phyloP scores from a whole-genome alignment of 2,329 filamentous ascomycete genomes.

The Fusarium sp. region DNA sequence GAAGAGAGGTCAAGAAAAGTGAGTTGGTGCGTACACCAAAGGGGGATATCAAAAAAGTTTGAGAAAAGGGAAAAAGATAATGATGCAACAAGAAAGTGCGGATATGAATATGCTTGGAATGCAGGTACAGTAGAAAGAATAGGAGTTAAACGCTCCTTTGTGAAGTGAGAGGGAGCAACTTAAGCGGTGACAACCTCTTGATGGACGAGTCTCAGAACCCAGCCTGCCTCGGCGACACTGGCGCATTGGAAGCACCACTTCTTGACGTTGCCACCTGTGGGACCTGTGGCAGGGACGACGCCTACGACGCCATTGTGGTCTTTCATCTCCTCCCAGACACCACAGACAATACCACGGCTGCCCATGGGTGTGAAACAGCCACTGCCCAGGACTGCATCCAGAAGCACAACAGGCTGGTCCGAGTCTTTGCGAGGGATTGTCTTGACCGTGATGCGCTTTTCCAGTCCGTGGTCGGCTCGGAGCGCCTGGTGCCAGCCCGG shows the following conservation, averaged over 20 bases:
- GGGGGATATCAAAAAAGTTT: conserved; percentile 42
- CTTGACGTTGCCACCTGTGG: conserved; percentile 65
- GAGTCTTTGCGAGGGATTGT: conserved; percentile 74
- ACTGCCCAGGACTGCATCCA: conserved; percentile 88
- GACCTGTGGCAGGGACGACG: conserved; percentile 62
- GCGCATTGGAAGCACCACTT: conserved; percentile 74
- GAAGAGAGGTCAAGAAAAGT: conserved; percentile 13
- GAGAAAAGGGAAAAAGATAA: conserved; percentile 10
- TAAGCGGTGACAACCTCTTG: conserved; percentile 63
- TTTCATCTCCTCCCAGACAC: conserved; percentile 84
- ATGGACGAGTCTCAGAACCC: conserved; percentile 68
- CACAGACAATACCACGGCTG: conserved; percentile 87
- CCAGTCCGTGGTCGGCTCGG: conserved; percentile 72
- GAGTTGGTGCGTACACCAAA: conserved; percentile 21
- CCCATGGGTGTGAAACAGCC: conserved; percentile 88
- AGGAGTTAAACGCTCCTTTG: background rate
- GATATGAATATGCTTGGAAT: conserved; percentile 12
- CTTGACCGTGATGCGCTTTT: conserved; percentile 87
- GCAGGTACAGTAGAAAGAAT: conserved; percentile 13
- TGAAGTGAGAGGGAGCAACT: background rate
- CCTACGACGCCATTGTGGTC: conserved; percentile 69
- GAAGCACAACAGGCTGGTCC: conserved; percentile 70
- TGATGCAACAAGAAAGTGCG: conserved; percentile 11
- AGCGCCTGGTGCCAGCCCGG: conserved; percentile 69
- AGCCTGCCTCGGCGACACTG: conserved; percentile 64